Evolutionary conservation across 306 rosid genomes (phyloP).

Genomic region (Trifolium fragiferum): DNA sequence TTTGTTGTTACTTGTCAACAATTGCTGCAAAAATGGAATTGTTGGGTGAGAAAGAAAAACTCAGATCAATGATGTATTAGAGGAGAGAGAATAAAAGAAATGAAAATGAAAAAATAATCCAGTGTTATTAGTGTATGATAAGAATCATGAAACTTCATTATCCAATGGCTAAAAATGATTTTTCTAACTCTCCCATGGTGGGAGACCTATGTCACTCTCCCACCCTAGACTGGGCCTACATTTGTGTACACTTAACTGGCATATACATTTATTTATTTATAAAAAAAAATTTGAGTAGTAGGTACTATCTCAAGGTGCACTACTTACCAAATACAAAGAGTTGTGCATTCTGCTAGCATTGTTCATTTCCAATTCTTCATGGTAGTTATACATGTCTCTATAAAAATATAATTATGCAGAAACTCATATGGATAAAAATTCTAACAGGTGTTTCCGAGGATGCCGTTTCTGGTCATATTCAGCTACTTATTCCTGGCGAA

Average conservation of each 20-base stretch:
- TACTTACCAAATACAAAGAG: constrained; percentile 19
- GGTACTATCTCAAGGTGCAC: constrained; percentile 1
- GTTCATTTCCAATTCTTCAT: constrained; percentile 1
- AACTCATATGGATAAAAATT: constrained; percentile 41
- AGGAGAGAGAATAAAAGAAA: too few relatives aligned
- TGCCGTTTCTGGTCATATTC: constrained; percentile 98
- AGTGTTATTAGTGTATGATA: too few relatives aligned
- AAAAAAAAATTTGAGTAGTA: neutral
- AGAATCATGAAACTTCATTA: too few relatives aligned
- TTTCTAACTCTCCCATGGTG: too few relatives aligned
- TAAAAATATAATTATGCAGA: constrained; percentile 18
- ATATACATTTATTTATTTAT: neutral
- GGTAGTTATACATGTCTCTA: constrained; percentile 24
- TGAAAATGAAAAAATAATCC: too few relatives aligned
- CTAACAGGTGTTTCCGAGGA: constrained; percentile 95
- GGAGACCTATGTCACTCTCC: too few relatives aligned
- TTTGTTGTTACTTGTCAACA: too few relatives aligned
- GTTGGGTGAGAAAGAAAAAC: too few relatives aligned
- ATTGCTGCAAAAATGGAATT: too few relatives aligned
- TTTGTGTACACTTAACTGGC: constrained; percentile 20
- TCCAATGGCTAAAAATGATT: too few relatives aligned
- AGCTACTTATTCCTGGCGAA: constrained; percentile 92
- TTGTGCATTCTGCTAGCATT: constrained; percentile 16
- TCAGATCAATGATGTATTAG: too few relatives aligned
- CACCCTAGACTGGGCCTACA: too few relatives aligned